These are phyloP conservation scores for Allomyces javanicus DNA, from an alignment of 192 early-diverging fungal genomes.

Conservation along the genomic window DNA sequence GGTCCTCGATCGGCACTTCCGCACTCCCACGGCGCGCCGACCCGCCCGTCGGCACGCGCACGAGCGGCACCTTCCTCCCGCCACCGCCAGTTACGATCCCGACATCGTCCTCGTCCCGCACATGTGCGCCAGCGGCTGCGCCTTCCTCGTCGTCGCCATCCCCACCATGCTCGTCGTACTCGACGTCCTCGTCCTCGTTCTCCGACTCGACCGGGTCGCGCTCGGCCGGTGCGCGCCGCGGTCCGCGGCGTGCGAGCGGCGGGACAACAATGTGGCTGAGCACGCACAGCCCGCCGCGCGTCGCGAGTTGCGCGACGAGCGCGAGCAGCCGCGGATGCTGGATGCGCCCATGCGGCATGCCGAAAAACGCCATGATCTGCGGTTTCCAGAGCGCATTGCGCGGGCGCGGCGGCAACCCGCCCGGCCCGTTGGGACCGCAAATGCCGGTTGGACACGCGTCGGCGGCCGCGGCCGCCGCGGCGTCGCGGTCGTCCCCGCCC, in stretches of 20 bases:
- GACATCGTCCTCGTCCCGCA: not conserved
- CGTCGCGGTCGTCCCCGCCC: too few species aligned
- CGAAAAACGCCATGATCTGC: not conserved
- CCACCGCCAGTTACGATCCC: too few species aligned
- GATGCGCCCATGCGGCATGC: not conserved
- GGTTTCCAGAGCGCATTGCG: not conserved
- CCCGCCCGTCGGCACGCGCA: not conserved
- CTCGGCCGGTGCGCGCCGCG: too few species aligned
- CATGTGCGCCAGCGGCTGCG: not conserved
- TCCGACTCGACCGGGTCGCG: not conserved
- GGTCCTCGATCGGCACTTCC: too few species aligned
- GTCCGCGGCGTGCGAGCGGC: not conserved
- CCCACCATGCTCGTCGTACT: not conserved
- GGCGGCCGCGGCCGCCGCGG: too few species aligned
- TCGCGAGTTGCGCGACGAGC: not conserved
- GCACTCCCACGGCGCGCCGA: not conserved
- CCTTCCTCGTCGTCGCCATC: not conserved
- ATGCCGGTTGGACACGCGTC: too few species aligned
- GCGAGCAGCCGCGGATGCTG: not conserved
- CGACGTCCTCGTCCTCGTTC: not conserved
- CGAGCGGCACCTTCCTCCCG: not conserved
- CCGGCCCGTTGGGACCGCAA: too few species aligned
- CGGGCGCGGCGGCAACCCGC: too few species aligned
- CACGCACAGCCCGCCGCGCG: not conserved
- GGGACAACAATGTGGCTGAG: not conserved